Evolutionary conservation across 768 basidiomycete species (phyloP).

Genomic region (Jaapia argillacea): DNA sequence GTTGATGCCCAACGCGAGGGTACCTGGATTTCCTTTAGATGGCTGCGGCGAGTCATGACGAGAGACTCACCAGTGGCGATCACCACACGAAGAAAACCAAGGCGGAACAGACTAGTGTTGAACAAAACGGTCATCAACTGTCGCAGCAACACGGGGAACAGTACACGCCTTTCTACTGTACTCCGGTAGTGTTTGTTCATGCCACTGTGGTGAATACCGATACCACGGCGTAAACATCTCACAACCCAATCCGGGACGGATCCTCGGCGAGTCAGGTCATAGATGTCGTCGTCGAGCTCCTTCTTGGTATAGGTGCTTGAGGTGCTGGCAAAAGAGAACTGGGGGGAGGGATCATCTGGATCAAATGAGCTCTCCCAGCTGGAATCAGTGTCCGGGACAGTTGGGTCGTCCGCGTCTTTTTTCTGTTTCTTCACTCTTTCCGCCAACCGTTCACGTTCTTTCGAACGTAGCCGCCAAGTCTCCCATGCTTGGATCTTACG

Average conservation of each 20-base stretch:
- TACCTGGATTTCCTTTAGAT: too few species aligned
- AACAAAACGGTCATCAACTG: background rate
- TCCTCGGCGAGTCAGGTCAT: constrained; percentile 27
- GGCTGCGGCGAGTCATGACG: too few species aligned
- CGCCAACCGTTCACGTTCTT: constrained; percentile 36
- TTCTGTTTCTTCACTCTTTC: constrained; percentile 31
- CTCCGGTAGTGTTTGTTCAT: constrained; percentile 55
- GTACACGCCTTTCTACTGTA: constrained; percentile 41
- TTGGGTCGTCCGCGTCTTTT: constrained; percentile 20
- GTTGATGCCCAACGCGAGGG: constrained; percentile 67
- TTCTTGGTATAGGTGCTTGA: constrained; percentile 30
- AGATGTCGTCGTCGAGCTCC: constrained; percentile 41
- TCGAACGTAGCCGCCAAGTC: constrained; percentile 33
- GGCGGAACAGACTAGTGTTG: constrained; percentile 43
- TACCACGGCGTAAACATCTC: constrained; percentile 41
- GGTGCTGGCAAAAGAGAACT: constrained; percentile 49
- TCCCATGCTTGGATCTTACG: constrained; percentile 41
- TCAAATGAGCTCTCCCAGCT: constrained; percentile 49
- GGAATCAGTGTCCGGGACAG: constrained; percentile 10
- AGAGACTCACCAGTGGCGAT: constrained; percentile 45
- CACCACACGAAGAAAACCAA: constrained; percentile 52
- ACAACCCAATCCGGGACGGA: constrained; percentile 33
- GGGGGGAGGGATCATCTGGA: constrained; percentile 42
- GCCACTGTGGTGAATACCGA: constrained; percentile 62
- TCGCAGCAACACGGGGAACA: background rate